These are phyloP conservation scores for Lomentospora prolificans DNA, from an alignment of 2,329 filamentous ascomycete genomes.

Conservation along the genomic window DNA sequence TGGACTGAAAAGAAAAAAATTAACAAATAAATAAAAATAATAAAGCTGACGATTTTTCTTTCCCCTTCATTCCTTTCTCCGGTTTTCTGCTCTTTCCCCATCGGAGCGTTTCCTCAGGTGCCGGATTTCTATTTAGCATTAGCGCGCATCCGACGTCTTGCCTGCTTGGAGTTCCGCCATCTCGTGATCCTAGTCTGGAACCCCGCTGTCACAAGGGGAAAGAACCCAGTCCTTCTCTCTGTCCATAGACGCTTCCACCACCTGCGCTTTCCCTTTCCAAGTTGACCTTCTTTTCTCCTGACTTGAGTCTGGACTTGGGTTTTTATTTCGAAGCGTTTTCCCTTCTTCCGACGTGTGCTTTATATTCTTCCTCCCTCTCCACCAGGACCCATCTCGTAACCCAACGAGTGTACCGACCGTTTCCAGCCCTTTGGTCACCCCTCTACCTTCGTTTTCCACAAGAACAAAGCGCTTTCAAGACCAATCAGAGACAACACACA, in stretches of 20 bases:
- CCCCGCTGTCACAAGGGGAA: conserved; percentile 1
- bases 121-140: too few relatives aligned
- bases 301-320: too few relatives aligned
- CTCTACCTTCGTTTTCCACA: too few relatives aligned
- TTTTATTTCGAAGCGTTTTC: too few relatives aligned
- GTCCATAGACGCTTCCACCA: background rate
- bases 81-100: background rate
- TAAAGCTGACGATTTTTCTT: background rate
- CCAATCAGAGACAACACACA: conserved; percentile 10
- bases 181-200: conserved; percentile 3
- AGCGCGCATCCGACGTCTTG: background rate
- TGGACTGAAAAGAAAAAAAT: too few relatives aligned
- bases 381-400: too few relatives aligned
- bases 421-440: too few relatives aligned
- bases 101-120: background rate
- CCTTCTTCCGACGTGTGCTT: too few relatives aligned
- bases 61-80: background rate
- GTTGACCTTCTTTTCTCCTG: background rate
- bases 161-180: background rate
- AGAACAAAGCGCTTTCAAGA: too few relatives aligned
- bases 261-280: background rate
- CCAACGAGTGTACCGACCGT: too few relatives aligned
- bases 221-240: background rate
- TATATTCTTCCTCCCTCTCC: too few relatives aligned
- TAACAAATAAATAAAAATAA: too few relatives aligned